Percentiles rank a stretch among this genome's conserved stretches.
Conservation (phyloP, 163 green algal species). For the Scenedesmus sp. region DNA sequence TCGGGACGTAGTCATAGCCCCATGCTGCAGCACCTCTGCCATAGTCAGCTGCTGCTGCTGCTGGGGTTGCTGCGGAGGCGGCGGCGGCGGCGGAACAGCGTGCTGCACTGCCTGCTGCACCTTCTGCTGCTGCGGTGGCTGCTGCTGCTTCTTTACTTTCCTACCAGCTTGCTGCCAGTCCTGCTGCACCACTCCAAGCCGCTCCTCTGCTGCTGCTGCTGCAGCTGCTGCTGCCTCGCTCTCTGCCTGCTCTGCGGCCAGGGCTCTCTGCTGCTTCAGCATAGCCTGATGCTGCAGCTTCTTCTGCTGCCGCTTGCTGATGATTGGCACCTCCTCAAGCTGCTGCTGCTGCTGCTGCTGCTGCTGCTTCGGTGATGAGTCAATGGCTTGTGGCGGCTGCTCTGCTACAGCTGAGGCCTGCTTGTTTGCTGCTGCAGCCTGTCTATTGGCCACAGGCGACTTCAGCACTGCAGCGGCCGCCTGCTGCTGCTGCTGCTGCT, state of each 20-base stretch:
- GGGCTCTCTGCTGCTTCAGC: conserved; percentile 32
- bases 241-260: neutral
- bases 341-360: conserved; percentile 24
- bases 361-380: neutral
- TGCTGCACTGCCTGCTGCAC: conserved; percentile 15
- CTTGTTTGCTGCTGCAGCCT: conserved; percentile 29
- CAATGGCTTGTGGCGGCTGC: neutral
- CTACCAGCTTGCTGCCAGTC: conserved; percentile 39
- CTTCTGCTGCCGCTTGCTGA: conserved; percentile 42
- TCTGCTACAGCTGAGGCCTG: conserved; percentile 13
- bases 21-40: neutral
- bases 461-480: neutral
- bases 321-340: neutral
- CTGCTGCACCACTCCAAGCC: neutral
- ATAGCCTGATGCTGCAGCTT: conserved; percentile 44
- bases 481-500: conserved; percentile 18
- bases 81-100: neutral
- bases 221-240: conserved; percentile 21
- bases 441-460: conserved; percentile 20
- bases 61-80: conserved; percentile 3
- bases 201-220: conserved; percentile 11
- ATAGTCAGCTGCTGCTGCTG: neutral
- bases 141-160: conserved; percentile 5
- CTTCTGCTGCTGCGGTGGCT: neutral
- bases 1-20: neutral